phyloP scores from a whole-genome alignment of 371 early-diverging fungal genomes.

The Apophysomyces elegans region DNA sequence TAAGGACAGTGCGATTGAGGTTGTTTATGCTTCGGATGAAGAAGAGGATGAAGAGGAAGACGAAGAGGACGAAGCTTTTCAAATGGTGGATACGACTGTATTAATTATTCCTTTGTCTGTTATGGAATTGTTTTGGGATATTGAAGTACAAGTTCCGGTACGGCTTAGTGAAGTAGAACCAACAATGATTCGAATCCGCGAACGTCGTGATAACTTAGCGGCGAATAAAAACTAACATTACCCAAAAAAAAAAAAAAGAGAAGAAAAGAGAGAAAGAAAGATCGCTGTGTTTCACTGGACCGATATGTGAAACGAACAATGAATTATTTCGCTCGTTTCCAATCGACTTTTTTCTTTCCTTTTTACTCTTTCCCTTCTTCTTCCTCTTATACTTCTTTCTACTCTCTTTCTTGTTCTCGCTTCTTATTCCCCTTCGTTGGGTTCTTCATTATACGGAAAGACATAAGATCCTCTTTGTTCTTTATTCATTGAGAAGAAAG shows the following conservation, averaged over 20 bases:
- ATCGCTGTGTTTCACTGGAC: conserved; percentile 5
- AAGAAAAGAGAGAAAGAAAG: background rate
- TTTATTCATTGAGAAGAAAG: too few relatives aligned
- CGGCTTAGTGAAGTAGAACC: conserved; percentile 15
- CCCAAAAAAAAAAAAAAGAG: background rate
- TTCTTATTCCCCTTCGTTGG: background rate
- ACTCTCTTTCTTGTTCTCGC: too few relatives aligned
- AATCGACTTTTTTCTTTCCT: background rate
- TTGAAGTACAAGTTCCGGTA: conserved; percentile 17
- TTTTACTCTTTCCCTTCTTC: background rate
- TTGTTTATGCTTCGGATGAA: conserved; percentile 13
- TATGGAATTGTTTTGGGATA: conserved; percentile 25
- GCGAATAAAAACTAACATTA: conserved; percentile 1
- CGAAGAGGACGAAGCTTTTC: background rate
- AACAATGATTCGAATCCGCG: conserved; percentile 9
- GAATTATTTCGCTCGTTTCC: background rate
- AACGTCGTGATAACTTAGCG: conserved; percentile 5
- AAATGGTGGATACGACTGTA: conserved; percentile 17
- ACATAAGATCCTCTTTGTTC: background rate
- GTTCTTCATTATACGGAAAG: background rate
- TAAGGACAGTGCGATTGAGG: conserved; percentile 13
- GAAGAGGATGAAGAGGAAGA: conserved; percentile 9
- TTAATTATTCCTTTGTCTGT: conserved; percentile 18
- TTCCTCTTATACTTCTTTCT: too few relatives aligned
- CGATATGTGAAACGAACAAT: conserved; percentile 7